phyloP scores from a whole-genome alignment of 202 grass and related monocot genomes.

The Eragrostis tef region DNA sequence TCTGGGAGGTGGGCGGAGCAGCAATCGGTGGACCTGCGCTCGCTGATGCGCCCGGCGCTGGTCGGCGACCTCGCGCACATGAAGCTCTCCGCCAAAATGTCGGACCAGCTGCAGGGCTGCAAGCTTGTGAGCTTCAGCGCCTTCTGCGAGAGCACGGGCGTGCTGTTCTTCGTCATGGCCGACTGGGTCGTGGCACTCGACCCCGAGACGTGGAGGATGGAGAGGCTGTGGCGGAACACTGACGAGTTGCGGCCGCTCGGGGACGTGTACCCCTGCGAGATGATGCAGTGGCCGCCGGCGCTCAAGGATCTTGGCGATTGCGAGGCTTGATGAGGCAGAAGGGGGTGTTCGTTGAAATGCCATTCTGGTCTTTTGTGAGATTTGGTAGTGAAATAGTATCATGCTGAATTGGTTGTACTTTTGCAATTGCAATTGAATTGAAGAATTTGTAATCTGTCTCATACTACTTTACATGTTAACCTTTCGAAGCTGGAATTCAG shows the following conservation, averaged over 20 bases:
- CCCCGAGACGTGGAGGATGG: conserved; percentile 31
- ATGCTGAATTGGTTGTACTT: background rate
- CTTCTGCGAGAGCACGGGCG: conserved; percentile 53
- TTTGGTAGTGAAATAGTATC: background rate
- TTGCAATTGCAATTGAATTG: background rate
- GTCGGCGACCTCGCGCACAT: conserved; percentile 41
- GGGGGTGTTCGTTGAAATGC: conserved; percentile 12
- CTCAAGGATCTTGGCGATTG: background rate
- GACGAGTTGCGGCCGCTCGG: conserved; percentile 42
- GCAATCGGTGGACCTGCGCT: conserved; percentile 39
- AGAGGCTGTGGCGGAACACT: conserved; percentile 51
- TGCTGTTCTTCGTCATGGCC: conserved; percentile 59
- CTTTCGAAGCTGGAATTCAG: too few relatives aligned
- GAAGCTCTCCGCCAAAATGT: conserved; percentile 59
- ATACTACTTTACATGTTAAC: too few relatives aligned
- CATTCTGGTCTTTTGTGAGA: background rate
- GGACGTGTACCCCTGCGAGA: conserved; percentile 56
- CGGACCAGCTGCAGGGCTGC: conserved; percentile 53
- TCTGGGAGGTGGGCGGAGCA: conserved; percentile 44
- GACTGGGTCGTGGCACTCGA: conserved; percentile 57
- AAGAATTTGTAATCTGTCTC: too few relatives aligned
- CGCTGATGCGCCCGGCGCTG: conserved; percentile 28
- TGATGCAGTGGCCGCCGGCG: conserved; percentile 60
- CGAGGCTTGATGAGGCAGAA: background rate
- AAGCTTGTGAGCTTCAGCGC: conserved; percentile 58